Evolutionary conservation across 208 protist genomes (phyloP), one percentile per base, ranked within the genome.

Genomic region (Acanthamoeba royreba): DNA sequence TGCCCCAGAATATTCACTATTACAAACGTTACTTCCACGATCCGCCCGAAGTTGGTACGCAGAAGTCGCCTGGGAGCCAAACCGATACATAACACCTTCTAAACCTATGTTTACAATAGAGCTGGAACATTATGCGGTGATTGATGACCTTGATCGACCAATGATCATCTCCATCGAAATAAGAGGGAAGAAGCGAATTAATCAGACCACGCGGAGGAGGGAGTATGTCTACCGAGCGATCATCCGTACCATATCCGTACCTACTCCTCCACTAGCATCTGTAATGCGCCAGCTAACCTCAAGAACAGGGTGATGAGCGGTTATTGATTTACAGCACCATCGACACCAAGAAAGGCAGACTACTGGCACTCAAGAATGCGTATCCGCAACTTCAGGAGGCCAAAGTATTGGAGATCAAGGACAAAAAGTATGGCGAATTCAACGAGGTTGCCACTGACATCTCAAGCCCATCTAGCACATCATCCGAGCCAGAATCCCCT

Each of bases 81-180:
- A n/a, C n/a, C n/a, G n/a, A n/a, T n/a, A n/a, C n/a, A n/a, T n/a
- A n/a, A n/a, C n/a, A n/a, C n/a, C n/a, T n/a, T n/a, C n/a, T n/a
- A n/a, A n/a, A n/a, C n/a, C n/a, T n/a, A n/a, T n/a, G n/a, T n/a
- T n/a, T n/a, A n/a, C n/a, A n/a, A n/a, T 31, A 49, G 72, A 83
- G n/a, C 42, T 83, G 5, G 72, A 83, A n/a, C 72, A 83, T 31
- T 83, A 49, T n/a, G 72, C 42, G 79, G 47, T 43, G 40, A 52
- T 25, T 13, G 72, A 83, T 31, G 72, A 83, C n/a, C 72, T 49
- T 28, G 42, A 83, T 40, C 72, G 72, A 47, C 72, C 72, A 8
- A 83, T 83, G 4, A 83, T 83, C 72, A 83, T 83, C 7, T 52
- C 72, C 35, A 83, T 83, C 35, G 72, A 83, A 40, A 83, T n/a